Percentiles rank a stretch among this genome's conserved stretches.
Conservation (phyloP, 768 basidiomycete genomes). For the Phallus indusiatus region DNA sequence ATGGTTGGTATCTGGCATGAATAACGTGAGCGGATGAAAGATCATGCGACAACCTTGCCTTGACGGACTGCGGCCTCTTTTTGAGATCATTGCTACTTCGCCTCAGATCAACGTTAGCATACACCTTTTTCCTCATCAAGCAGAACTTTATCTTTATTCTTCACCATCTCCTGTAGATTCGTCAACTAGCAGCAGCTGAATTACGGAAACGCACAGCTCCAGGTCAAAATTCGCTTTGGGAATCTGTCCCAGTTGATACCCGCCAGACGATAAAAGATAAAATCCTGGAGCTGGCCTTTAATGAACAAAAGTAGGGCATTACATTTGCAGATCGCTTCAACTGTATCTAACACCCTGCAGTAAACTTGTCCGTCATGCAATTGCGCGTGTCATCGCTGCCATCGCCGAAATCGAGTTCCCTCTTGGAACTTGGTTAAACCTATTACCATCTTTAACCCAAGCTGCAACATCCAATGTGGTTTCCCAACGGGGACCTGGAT, state of each 20-base stretch:
- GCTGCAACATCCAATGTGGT: slow-evolving; percentile 61
- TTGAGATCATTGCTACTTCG: slow-evolving; percentile 75
- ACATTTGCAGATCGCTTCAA: slow-evolving; percentile 3
- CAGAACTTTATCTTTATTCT: neutral
- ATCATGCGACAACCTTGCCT: too few species aligned
- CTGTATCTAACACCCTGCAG: slow-evolving; percentile 30
- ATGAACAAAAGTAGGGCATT: slow-evolving; percentile 61
- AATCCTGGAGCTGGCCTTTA: slow-evolving; percentile 67
- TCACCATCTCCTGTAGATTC: slow-evolving; percentile 46
- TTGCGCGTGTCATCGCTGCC: slow-evolving; percentile 86
- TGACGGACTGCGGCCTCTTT: too few species aligned
- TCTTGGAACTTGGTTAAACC: slow-evolving; percentile 69
- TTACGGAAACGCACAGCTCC: slow-evolving; percentile 83
- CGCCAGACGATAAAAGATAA: slow-evolving; percentile 80
- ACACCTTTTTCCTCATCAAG: slow-evolving; percentile 6
- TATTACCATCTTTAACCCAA: slow-evolving; percentile 80
- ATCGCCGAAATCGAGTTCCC: slow-evolving; percentile 86
- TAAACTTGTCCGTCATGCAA: slow-evolving; percentile 84
- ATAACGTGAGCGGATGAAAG: too few species aligned
- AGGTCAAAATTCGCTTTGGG: slow-evolving; percentile 79
- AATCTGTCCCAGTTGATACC: slow-evolving; percentile 50
- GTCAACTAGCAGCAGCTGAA: slow-evolving; percentile 95
- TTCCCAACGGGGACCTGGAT: slow-evolving; percentile 82
- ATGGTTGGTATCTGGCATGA: too few species aligned
- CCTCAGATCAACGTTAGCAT: slow-evolving; percentile 76